A percentile compares a stretch with the other conserved stretches of the same genome.
Evolutionary conservation across 495 filamentous ascomycete species (phyloP).

Genomic region (Letharia columbiana): DNA sequence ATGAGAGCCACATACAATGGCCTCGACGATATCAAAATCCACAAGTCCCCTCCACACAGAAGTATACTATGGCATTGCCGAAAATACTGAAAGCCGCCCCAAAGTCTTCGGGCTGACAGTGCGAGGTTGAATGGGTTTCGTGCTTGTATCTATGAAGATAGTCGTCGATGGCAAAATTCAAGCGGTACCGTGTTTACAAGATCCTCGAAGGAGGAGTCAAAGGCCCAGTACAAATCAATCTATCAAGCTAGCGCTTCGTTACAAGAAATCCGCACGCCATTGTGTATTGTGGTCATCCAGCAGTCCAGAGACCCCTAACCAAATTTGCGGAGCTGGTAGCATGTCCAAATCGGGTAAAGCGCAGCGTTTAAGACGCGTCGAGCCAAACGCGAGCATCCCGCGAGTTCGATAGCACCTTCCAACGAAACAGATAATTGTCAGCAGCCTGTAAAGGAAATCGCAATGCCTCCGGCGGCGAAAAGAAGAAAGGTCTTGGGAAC

Average conservation of each 20-base stretch:
- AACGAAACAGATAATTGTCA: neutral
- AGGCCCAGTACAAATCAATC: too few species aligned
- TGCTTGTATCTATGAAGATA: neutral
- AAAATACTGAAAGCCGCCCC: neutral
- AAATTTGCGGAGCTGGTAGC: neutral
- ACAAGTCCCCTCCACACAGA: neutral
- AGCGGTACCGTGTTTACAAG: too few species aligned
- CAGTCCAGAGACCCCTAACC: too few species aligned
- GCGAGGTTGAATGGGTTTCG: neutral
- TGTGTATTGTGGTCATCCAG: too few species aligned
- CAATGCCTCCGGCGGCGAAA: constrained; percentile 23
- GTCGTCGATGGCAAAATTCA: neutral
- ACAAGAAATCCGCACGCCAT: too few species aligned
- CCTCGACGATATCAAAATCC: neutral
- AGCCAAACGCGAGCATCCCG: neutral
- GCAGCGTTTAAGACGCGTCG: constrained; percentile 3
- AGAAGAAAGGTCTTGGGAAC: constrained; percentile 14
- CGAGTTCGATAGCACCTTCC: neutral
- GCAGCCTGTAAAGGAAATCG: constrained; percentile 18
- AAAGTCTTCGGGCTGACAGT: neutral
- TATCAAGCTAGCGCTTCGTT: too few species aligned
- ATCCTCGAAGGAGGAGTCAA: too few species aligned
- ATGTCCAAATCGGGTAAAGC: constrained; percentile 8
- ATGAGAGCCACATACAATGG: neutral
- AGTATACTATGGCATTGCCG: neutral